Base-by-base conservation (phyloP, 768 basidiomycete species). In the Dentipellis fragilis region DNA sequence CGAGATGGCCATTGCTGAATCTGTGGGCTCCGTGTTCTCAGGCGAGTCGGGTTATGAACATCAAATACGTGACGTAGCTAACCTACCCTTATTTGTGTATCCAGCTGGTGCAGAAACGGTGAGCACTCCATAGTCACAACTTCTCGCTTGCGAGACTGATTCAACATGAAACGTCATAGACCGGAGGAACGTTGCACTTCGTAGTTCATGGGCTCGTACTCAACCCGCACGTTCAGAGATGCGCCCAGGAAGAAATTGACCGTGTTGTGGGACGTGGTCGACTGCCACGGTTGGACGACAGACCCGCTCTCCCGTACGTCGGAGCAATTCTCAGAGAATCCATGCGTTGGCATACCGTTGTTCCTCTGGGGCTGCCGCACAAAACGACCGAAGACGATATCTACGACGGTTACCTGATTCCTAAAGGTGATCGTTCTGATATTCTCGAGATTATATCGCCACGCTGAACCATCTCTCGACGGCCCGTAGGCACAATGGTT, bases 311-410 rank as follows among this genome's bases (percentile, higher is more conserved):
- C 21, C 73, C 71, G 1, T 75, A 74, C 52, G 58, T 74, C 35
- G 57, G 55, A 8, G 74, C 74, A 5, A 48, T 76, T 2, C 56
- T 73, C 46, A 72, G 69, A 58, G 76, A 78, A 60, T 54, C 67
- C 10, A 54, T 74, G 34, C 68, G 75, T 29, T 68, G 62, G 62
- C 51, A 53, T 10, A 29, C 29, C 29, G 29, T 29, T 6, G 29
- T 29, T 29, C 29, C 29, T 29, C 29, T 29, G 3, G 16, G n/a
- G 3, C n/a, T 16, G 1, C n/a, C 19, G 42, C 42, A 19, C n/a
- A 19, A 16, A 16, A 19, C 19, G 8, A 19, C 16, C 5, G 14
- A 45, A 16, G 42, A 45, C 19, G 42, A 45, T 19, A 16, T 45
- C 14, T 45, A 45, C 14, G 19, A n/a, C 8, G 42, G 42, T 1